These are phyloP conservation scores for Rubia tinctorum DNA, from an alignment of 305 asterid genomes.

Conservation along the genomic window DNA sequence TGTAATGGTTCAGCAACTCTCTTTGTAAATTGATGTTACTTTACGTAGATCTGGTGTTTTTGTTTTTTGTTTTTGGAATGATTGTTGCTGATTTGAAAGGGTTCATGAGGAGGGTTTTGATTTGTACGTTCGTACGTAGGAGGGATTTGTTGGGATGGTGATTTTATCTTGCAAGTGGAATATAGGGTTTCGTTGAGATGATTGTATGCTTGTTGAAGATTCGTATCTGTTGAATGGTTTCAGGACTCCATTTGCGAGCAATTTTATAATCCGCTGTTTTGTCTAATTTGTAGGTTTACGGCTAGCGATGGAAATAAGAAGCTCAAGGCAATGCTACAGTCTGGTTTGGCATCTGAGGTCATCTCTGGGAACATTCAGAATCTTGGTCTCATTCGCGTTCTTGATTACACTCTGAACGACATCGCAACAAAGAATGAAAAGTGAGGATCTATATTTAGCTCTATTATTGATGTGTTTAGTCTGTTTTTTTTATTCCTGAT, in stretches of 20 bases:
- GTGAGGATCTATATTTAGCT: slow-evolving; percentile 25
- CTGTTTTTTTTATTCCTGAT: background rate
- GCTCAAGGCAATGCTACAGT: no score
- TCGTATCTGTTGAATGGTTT: background rate
- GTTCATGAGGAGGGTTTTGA: no score
- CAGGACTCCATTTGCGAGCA: background rate
- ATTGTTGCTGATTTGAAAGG: no score
- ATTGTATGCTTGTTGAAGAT: no score
- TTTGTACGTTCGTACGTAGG: no score
- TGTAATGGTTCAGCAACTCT: slow-evolving; percentile 25
- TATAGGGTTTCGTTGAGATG: no score
- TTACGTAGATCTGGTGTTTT: no score
- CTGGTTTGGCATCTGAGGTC: slow-evolving; percentile 21
- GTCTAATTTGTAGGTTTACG: slow-evolving; percentile 42
- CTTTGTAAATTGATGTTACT: no score
- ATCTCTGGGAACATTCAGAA: slow-evolving; percentile 69
- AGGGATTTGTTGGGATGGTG: no score
- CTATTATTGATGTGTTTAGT: no score
- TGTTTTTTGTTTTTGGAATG: no score
- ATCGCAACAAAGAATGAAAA: slow-evolving; percentile 67
- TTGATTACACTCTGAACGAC: slow-evolving; percentile 69
- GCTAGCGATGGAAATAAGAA: slow-evolving; percentile 33
- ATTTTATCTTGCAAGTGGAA: no score
- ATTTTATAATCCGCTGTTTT: background rate
- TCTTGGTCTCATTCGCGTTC: slow-evolving; percentile 61